Evolutionary conservation across 768 basidiomycete genomes (phyloP), one percentile per base, ranked within the genome.

Genomic region (Pleurotus eryngii): DNA sequence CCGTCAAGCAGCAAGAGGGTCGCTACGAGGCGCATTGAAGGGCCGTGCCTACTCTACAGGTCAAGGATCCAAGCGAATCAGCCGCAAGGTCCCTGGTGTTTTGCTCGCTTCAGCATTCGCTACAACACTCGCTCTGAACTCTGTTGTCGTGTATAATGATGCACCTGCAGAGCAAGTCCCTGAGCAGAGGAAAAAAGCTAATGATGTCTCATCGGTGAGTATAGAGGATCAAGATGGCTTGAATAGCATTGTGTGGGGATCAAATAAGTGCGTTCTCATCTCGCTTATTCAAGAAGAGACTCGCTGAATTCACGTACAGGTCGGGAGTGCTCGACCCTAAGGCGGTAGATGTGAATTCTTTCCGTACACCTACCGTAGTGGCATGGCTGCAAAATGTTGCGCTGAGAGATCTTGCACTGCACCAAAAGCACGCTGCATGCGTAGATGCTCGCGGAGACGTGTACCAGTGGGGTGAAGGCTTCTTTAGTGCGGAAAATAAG

Each of bases 391-490:
- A 85, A 51, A 81, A 81, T 56, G 77, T 86, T 47, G 89, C 90
- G 3, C 75, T 94, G 12, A 83, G 90, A 7, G 90, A 93, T 64
- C 67, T 93, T 38, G 83, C 78, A 11, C 70, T 93, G 24, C 85
- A 91, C 54, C 76, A 81, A 57, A 74, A 71, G 30, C 84, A 89
- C 60, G 89, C 83, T 1, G 90, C 85, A 12, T 91, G 89, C 60
- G 82, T 93, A 17, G 90, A 93, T 64, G 84, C 83, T 6, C 78
- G 81, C 37, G 92, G 92, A 22, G 86, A 95, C 62, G 85, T 92
- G 2, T 89, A 90, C 64, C 90, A 92, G 63, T 94, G 91, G 91
- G 91, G 91, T 0, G 76, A 78, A 42, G 86, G 81, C 0, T 89
- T 85, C 68, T 78, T 77, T 60, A 76, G 76, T 14, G 60, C 69